These are phyloP conservation scores for Chrysoporthe cubensis DNA, from an alignment of 2,329 filamentous ascomycete species.

Conservation along the genomic window DNA sequence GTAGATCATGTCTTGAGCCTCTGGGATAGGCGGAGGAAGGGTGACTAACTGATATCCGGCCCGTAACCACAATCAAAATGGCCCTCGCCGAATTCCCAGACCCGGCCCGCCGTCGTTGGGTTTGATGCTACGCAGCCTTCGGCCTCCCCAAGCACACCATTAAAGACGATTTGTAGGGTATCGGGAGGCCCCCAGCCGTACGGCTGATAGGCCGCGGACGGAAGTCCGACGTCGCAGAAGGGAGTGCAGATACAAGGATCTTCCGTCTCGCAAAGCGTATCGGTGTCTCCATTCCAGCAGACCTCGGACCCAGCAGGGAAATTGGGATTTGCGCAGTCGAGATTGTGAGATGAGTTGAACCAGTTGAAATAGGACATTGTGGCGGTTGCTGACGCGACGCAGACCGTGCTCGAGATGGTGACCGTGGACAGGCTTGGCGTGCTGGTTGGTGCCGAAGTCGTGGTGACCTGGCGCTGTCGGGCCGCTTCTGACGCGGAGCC, in stretches of 20 bases:
- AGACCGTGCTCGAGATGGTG: slow-evolving; percentile 1
- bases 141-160: neutral
- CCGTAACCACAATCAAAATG: slow-evolving; percentile 20
- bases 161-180: slow-evolving; percentile 14
- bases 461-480: neutral
- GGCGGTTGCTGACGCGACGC: slow-evolving; percentile 6
- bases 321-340: slow-evolving; percentile 17
- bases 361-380: slow-evolving; percentile 21
- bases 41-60: slow-evolving; percentile 7
- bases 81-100: slow-evolving; percentile 15
- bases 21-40: neutral
- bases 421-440: neutral
- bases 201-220: slow-evolving; percentile 19
- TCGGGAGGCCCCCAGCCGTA: slow-evolving; percentile 13
- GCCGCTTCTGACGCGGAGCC: neutral
- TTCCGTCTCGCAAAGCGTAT: slow-evolving; percentile 5
- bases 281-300: slow-evolving; percentile 17
- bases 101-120: slow-evolving; percentile 4
- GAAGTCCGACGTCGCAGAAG: slow-evolving; percentile 7
- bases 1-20: neutral
- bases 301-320: slow-evolving; percentile 6
- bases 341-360: slow-evolving; percentile 25
- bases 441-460: slow-evolving; percentile 3
- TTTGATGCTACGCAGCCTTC: slow-evolving; percentile 10
- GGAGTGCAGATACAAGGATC: slow-evolving; percentile 3